Evolutionary conservation across 257 asterid genomes (phyloP), one percentile per base, ranked within the genome.

Genomic region (Solanum paucissectum): DNA sequence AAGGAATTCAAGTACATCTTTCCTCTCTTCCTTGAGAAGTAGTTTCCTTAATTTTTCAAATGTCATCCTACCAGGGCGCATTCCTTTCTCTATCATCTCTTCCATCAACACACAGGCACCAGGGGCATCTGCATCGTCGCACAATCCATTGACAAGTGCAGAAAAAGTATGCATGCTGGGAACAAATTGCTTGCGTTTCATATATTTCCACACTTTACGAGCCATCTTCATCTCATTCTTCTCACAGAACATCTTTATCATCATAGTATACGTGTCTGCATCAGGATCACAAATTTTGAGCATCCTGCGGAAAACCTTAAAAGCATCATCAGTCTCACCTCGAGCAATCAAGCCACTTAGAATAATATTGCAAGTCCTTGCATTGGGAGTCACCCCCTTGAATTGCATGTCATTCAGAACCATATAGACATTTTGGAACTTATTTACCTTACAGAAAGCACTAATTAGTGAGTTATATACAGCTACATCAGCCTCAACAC

Each of bases 21-120:
- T 91, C 85, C 98, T 94, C 71, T 91, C 98, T 93, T 96, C 95
- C 93, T 94, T 96, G 92, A 94, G 84, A 81, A 96, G 98, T 82
- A 95, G 87, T 37, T 93, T 90, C 44, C 98, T 89, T 85, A 95
- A 88, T 91, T 93, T 96, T 25, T 94, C 94, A 88, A 94, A 95
- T 7, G 97, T 92, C 76, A 91, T 93, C 88, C 98, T 94, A 49
- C 98, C 98, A 0, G 98, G 99, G 5, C 95, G 93, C 6, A 96
- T 91, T 75, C 98, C 98, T 90, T 93, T 92, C 88, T 96, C 99
- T 89, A 95, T 91, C 99, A 95, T 95, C 89, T 96, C 96, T 89
- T 96, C 98, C 98, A 94, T 94, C 38, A 95, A 88, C 83, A 92
- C 94, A 88, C 95, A 90, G 85, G 98, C 98, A 87, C 91, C 81